A percentile compares a stretch with the other conserved stretches of the same genome.
Evolutionary conservation across 345 rosid genomes (phyloP).

Genomic region (Camelina hispida): DNA sequence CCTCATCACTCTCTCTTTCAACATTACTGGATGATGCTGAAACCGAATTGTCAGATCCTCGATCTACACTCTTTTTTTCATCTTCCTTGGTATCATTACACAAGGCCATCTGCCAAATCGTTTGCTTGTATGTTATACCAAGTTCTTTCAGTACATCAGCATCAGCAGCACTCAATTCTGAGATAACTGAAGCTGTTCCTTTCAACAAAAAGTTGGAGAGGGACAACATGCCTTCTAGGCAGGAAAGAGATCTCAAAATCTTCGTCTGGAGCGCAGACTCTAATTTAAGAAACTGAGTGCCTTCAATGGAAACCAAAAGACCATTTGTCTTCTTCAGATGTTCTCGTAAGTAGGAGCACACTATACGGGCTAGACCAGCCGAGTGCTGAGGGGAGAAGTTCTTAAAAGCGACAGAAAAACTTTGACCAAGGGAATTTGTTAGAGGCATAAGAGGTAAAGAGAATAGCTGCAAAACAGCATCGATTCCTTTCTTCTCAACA

Average conservation of each 20-base stretch:
- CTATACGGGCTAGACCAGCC: slow-evolving; percentile 75
- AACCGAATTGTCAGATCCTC: slow-evolving; percentile 62
- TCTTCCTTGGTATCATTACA: slow-evolving; percentile 74
- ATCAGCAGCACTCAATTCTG: slow-evolving; percentile 87
- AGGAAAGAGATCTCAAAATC: slow-evolving; percentile 69
- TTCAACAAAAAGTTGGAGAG: slow-evolving; percentile 86
- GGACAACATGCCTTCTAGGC: slow-evolving; percentile 78
- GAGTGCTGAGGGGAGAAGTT: slow-evolving; percentile 93
- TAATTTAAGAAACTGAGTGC: slow-evolving; percentile 62
- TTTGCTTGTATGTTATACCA: slow-evolving; percentile 74
- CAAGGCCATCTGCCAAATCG: slow-evolving; percentile 86
- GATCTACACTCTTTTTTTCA: slow-evolving; percentile 62
- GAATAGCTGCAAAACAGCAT: slow-evolving; percentile 77
- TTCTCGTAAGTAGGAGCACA: slow-evolving; percentile 81
- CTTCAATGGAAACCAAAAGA: slow-evolving; percentile 61
- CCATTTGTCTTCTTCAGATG: slow-evolving; percentile 68
- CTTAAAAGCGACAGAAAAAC: slow-evolving; percentile 84
- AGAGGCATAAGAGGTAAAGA: slow-evolving; percentile 83
- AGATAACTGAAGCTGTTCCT: slow-evolving; percentile 69
- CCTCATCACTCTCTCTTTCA: slow-evolving; percentile 91
- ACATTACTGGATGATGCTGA: slow-evolving; percentile 61
- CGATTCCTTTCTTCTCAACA: slow-evolving; percentile 94
- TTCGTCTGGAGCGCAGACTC: slow-evolving; percentile 60
- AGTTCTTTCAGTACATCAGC: slow-evolving; percentile 89
- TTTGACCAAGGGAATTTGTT: slow-evolving; percentile 80